These are phyloP conservation scores for Priceomyces haplophilus DNA, from an alignment of 805 yeast species.

Conservation along the genomic window DNA sequence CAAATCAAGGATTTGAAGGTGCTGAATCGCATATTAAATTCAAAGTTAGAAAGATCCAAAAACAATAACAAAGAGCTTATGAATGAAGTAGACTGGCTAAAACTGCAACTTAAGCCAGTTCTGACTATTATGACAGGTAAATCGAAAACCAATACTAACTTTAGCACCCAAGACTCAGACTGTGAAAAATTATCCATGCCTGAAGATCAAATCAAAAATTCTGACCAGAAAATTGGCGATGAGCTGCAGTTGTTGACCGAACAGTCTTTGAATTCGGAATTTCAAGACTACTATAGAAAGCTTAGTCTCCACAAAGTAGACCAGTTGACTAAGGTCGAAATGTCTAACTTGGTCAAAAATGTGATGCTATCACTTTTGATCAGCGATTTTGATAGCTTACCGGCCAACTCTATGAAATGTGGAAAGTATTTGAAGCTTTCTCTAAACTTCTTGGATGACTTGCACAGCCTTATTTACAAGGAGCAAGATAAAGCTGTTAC, in stretches of 20 bases:
- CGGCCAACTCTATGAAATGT: constrained; percentile 22
- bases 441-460: constrained; percentile 27
- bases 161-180: constrained; percentile 2
- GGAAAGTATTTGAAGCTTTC: constrained; percentile 26
- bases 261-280: constrained; percentile 17
- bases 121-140: background rate
- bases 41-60: constrained; percentile 13
- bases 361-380: constrained; percentile 33
- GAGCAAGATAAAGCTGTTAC: constrained; percentile 12
- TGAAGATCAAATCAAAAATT: constrained; percentile 1
- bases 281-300: constrained; percentile 22
- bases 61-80: constrained; percentile 16
- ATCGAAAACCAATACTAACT: background rate
- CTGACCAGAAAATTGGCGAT: constrained; percentile 15
- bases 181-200: background rate
- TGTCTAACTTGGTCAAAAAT: constrained; percentile 31
- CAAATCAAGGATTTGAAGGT: constrained; percentile 6
- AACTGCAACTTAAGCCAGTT: background rate
- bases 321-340: constrained; percentile 22
- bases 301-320: constrained; percentile 31
- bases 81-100: constrained; percentile 15
- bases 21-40: constrained; percentile 13
- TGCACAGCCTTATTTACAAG: constrained; percentile 28
- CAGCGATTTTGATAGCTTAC: constrained; percentile 26
- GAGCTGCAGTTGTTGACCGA: constrained; percentile 11